Conservation (phyloP, 2,329 filamentous ascomycete species). For the Cordyceps fumosorosea region DNA sequence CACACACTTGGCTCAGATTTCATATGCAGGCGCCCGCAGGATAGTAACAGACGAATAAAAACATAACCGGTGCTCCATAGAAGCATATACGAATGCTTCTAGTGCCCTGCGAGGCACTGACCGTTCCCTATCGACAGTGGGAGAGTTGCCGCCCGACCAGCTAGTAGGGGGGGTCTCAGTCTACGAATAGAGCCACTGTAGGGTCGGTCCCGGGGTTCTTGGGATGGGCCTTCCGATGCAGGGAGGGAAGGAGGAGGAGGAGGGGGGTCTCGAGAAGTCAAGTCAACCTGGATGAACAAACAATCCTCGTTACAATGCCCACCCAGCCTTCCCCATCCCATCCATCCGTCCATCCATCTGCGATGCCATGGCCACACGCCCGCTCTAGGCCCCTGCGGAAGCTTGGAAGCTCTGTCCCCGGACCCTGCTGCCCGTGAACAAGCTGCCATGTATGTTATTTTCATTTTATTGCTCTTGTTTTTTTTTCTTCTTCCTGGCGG, state of each 20-base stretch:
- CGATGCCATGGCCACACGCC: background rate
- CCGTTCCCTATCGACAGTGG: background rate
- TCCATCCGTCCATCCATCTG: background rate
- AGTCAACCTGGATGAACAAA: too few relatives aligned
- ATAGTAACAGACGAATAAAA: background rate
- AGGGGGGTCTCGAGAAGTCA: too few relatives aligned
- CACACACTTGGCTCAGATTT: background rate
- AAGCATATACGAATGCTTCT: constrained; percentile 5
- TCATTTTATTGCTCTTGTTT: background rate
- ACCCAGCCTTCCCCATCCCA: too few relatives aligned
- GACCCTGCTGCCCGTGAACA: background rate
- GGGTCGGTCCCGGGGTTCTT: background rate
- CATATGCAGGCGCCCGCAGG: constrained; percentile 1
- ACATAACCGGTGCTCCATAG: background rate
- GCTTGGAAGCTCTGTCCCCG: background rate
- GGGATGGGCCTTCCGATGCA: background rate
- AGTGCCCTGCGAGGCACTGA: constrained; percentile 3
- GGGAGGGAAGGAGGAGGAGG: too few relatives aligned
- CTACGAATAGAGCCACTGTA: too few relatives aligned
- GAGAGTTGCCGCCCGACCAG: constrained; percentile 3
- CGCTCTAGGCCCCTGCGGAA: background rate
- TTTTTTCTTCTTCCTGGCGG: too few relatives aligned
- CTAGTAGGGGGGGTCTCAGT: background rate
- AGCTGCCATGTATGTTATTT: background rate
- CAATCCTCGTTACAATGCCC: too few relatives aligned